A percentile compares a stretch with the other conserved stretches of the same genome.
These are phyloP conservation scores for Salix viminalis DNA, from an alignment of 345 rosid species.

Conservation along the genomic window DNA sequence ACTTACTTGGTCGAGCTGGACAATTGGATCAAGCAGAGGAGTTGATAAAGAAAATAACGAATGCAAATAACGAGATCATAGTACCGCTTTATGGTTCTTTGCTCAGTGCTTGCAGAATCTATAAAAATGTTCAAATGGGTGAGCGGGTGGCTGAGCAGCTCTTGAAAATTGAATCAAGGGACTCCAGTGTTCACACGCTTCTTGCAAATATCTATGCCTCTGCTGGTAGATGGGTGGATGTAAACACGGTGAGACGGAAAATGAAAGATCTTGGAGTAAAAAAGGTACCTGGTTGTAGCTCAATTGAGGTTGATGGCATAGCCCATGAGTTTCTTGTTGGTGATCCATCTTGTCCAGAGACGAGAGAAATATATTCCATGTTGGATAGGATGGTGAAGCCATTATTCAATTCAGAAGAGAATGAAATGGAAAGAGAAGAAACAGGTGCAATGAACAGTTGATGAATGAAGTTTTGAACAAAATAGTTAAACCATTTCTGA, in stretches of 20 bases:
- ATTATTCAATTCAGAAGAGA: not conserved
- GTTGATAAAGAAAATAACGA: constrained; percentile 32
- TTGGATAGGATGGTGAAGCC: not conserved
- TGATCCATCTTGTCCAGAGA: constrained; percentile 33
- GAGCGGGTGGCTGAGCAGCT: constrained; percentile 52
- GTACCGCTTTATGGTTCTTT: constrained; percentile 63
- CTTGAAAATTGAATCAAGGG: constrained; percentile 41
- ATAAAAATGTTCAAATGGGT: constrained; percentile 54
- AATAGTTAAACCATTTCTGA: not conserved
- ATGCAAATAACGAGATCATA: constrained; percentile 26
- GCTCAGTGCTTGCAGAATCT: constrained; percentile 65
- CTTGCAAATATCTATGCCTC: constrained; percentile 66
- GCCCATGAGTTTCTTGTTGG: constrained; percentile 49
- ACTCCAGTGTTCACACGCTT: constrained; percentile 55
- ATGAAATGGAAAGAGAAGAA: not conserved
- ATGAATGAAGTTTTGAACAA: not conserved
- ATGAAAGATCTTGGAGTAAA: constrained; percentile 70
- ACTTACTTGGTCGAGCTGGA: constrained; percentile 72
- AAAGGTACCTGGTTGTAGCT: constrained; percentile 79
- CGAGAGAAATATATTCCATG: constrained; percentile 6
- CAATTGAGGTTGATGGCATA: constrained; percentile 47
- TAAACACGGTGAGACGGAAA: constrained; percentile 50
- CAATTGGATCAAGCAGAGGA: constrained; percentile 61
- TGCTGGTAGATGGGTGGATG: constrained; percentile 74
- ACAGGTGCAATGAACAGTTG: not conserved